Evolutionary conservation across 306 rosid genomes (phyloP).

Genomic region (Glycine tomentella): DNA sequence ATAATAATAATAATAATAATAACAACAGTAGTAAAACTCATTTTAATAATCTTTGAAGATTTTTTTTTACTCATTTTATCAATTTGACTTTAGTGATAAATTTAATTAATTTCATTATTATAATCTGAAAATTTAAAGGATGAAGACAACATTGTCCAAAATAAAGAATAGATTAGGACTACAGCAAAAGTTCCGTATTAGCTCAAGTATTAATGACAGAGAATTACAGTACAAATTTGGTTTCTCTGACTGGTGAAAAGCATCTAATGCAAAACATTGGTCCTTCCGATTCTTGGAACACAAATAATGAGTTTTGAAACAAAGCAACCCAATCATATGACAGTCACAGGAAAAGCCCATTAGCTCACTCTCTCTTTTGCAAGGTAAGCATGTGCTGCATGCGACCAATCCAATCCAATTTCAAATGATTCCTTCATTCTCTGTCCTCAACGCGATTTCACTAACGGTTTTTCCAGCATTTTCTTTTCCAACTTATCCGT

Average conservation of each 20-base stretch:
- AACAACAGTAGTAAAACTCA: too few species aligned
- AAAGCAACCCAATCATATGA: not conserved
- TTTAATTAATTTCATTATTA: too few species aligned
- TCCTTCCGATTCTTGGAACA: not conserved
- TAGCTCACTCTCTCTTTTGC: not conserved
- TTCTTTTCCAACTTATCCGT: constrained; percentile 38
- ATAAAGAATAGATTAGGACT: too few species aligned
- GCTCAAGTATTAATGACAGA: not conserved
- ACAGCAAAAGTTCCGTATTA: not conserved
- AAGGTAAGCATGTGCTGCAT: not conserved
- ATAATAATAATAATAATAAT: too few species aligned
- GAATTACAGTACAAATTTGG: not conserved
- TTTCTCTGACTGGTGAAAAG: not conserved
- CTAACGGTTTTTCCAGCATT: constrained; percentile 61
- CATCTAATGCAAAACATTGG: constrained; percentile 16
- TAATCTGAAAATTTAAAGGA: too few species aligned
- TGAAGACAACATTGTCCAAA: too few species aligned
- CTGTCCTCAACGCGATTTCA: constrained; percentile 18
- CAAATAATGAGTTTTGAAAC: not conserved
- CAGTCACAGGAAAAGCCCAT: not conserved
- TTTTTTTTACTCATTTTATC: too few species aligned
- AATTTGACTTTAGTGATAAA: too few species aligned
- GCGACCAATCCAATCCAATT: not conserved
- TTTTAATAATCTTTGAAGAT: too few species aligned
- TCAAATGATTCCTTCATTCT: not conserved